Percentiles rank a stretch among this genome's conserved stretches.
phyloP scores from a whole-genome alignment of 2,329 filamentous ascomycete species.

The Rhynchosporium agropyri region DNA sequence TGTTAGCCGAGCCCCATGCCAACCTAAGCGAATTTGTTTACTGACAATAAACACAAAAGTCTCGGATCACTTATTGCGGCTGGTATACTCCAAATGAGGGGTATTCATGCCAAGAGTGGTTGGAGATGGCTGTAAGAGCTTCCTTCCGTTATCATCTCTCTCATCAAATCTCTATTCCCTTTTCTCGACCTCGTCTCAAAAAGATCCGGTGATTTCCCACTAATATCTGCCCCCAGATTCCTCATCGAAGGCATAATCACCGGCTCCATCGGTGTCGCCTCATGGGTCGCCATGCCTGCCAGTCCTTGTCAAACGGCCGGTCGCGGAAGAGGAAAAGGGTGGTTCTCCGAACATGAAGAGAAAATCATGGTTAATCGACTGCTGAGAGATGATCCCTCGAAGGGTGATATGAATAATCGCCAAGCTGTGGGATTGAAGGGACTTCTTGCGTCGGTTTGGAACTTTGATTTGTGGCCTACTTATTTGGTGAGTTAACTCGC shows the following conservation, averaged over 20 bases:
- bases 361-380: slow-evolving; percentile 68
- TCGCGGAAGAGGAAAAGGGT: slow-evolving; percentile 55
- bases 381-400: slow-evolving; percentile 54
- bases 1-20: background rate
- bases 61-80: slow-evolving; percentile 25
- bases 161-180: too few relatives aligned
- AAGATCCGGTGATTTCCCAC: background rate
- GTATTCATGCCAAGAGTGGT: slow-evolving; percentile 23
- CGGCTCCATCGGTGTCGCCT: slow-evolving; percentile 19
- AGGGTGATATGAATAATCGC: slow-evolving; percentile 53
- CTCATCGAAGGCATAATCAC: slow-evolving; percentile 30
- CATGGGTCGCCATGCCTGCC: slow-evolving; percentile 26
- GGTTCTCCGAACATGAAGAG: slow-evolving; percentile 65
- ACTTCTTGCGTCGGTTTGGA: slow-evolving; percentile 45
- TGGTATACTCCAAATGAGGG: slow-evolving; percentile 28
- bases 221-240: slow-evolving; percentile 12
- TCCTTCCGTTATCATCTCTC: background rate
- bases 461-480: slow-evolving; percentile 61
- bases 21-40: background rate
- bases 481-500: slow-evolving; percentile 20
- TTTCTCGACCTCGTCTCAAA: too few relatives aligned
- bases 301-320: slow-evolving; percentile 50
- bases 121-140: slow-evolving; percentile 45
- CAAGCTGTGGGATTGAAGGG: slow-evolving; percentile 52
- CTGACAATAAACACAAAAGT: background rate